Base-by-base conservation (phyloP, 345 rosid species). In the Limnanthes douglasii region DNA sequence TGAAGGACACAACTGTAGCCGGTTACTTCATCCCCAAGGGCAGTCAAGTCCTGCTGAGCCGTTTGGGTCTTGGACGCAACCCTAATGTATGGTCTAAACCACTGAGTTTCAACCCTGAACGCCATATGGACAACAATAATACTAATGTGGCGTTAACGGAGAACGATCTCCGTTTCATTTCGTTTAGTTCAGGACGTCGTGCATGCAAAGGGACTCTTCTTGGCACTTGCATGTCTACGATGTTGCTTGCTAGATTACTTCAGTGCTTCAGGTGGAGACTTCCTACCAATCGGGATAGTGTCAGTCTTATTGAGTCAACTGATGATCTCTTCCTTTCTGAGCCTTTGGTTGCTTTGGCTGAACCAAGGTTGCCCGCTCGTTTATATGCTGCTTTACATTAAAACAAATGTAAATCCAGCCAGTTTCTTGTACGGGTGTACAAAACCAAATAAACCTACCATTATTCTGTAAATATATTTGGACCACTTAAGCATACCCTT, bases 21-120 rank as follows among this genome's bases (percentile, higher is more conserved):
- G 57, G 56, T 2, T 70, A 66, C 50, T 62, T 56, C 52, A 70
- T 70, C 26, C 73, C 73, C 0, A 60, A 66, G 21, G 78, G 70
- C 5, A 66, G 70, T 18, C 66, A 63, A 22, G 23, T 54, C 37
- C 62, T 49, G 21, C 13, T 57, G 18, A 13, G 43, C 9, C 62
- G 62, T 17, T 18, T 54, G 6, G 23, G 17, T 12, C n/a, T 50
- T 9, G 62, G 62, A 14, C 38, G 56, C 13, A 56, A 30, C 41
- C 34, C 50, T 10, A 31, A 48, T 9, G 21, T 49, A 31, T 56
- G 61, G 61, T 25, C 37, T 31, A 44, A 56, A 6, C 56, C 61
- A 31, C 5, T 41, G 19, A 54, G 42, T 11, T 56, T 42, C 56
- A 43, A 43, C 27, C 62, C 62, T 3, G 52, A 57, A 34, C 51